Evolutionary conservation across 257 asterid species (phyloP), one percentile per base, ranked within the genome.

Genomic region (Petunia secreta): DNA sequence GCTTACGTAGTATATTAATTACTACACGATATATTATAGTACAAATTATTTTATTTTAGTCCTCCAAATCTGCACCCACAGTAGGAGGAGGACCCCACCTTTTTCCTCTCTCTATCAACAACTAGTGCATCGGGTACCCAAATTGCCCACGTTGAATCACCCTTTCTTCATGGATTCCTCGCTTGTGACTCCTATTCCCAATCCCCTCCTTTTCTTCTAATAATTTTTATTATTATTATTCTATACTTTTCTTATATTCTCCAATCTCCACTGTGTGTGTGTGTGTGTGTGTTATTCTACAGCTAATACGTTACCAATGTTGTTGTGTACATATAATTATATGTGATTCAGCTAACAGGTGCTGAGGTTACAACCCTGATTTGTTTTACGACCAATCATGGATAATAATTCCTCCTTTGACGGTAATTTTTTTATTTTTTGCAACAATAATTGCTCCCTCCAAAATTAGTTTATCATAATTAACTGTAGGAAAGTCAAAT

Each of bases 141-240:
- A 86, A 75, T 25, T 85, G 89, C 90, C 91, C 93, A 90, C 85
- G 89, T 86, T 77, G 78, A 85, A 86, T 88, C 69, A 89, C 90
- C 94, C 85, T 86, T 85, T 82, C 87, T 78, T 86, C 89, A 88
- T 88, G 92, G 87, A 85, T 90, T 86, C 85, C 82, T 75, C 83
- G 69, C 79, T 78, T 50, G 76, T 81, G 78, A 69, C 82, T 34
- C 80, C 71, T 53, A 58, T 83, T 50, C 85, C 80, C 80, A 79
- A 25, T 69, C 52, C 82, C 67, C 81, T 68, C 82, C 75, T 75
- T 78, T 78, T 43, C 77, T 52, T 75, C 77, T 82, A 43, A 69
- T 73, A 58, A 44, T 73, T 57, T 68, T 11, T 82, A 9, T 48
- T 63, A 25, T 62, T 39, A 41, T 46, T 41, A 16, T 7, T 38